Evolutionary conservation across 768 basidiomycete genomes (phyloP).

Genomic region (Termitomyces sp.): DNA sequence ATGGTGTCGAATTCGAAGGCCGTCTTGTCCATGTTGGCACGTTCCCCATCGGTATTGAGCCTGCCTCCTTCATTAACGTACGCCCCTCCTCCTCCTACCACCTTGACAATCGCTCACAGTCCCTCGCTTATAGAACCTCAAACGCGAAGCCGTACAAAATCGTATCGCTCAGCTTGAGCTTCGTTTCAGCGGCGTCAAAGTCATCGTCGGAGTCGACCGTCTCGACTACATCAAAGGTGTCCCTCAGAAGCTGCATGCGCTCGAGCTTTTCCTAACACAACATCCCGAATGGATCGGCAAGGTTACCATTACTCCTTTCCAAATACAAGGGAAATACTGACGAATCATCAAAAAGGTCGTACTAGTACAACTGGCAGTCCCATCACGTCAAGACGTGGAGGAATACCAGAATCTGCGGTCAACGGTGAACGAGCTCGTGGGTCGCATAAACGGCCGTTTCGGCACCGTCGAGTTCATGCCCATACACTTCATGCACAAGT

Average conservation of each 20-base stretch:
- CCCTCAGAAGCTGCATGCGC: slow-evolving; percentile 94
- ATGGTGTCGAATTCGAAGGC: slow-evolving; percentile 95
- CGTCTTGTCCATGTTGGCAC: slow-evolving; percentile 96
- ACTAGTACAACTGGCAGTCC: slow-evolving; percentile 93
- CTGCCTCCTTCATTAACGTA: slow-evolving; percentile 82
- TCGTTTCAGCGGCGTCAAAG: slow-evolving; percentile 90
- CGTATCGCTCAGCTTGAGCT: slow-evolving; percentile 81
- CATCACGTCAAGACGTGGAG: slow-evolving; percentile 96
- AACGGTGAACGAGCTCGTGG: slow-evolving; percentile 96
- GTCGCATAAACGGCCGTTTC: slow-evolving; percentile 97
- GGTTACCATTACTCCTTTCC: slow-evolving; percentile 29
- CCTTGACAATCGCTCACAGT: neutral
- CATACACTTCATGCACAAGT: slow-evolving; percentile 99
- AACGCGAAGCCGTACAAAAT: slow-evolving; percentile 72
- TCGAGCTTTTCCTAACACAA: slow-evolving; percentile 94
- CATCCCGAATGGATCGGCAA: slow-evolving; percentile 99
- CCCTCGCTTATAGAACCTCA: slow-evolving; percentile 51
- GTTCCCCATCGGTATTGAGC: slow-evolving; percentile 99
- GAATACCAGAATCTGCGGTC: slow-evolving; percentile 97
- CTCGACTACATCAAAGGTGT: slow-evolving; percentile 99
- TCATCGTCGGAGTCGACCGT: slow-evolving; percentile 97
- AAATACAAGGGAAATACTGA: slow-evolving; percentile 1
- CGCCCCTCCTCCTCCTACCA: slow-evolving; percentile 13
- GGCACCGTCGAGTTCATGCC: slow-evolving; percentile 99
- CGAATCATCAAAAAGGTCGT: slow-evolving; percentile 63